Evolutionary conservation across 1,139 yeast genomes (phyloP).

Genomic region (Nadsonia commutata): DNA sequence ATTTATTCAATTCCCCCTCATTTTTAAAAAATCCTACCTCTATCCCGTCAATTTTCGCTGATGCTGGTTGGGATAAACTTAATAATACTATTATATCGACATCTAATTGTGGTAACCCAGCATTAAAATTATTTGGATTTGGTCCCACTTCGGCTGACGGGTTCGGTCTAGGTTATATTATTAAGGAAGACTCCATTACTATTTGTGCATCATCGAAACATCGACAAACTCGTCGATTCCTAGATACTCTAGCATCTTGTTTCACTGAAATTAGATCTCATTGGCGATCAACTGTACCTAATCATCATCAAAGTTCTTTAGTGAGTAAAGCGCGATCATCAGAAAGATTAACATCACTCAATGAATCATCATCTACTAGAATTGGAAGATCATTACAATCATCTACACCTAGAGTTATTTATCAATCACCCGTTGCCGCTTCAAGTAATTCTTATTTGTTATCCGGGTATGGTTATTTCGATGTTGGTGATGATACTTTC

Average conservation of each 20-base stretch:
- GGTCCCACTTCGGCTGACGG: slow-evolving; percentile 89
- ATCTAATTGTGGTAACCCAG: slow-evolving; percentile 72
- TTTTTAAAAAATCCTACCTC: slow-evolving; percentile 12
- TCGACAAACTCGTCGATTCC: slow-evolving; percentile 73
- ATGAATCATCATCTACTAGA: slow-evolving; percentile 6
- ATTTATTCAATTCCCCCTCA: slow-evolving; percentile 4
- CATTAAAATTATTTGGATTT: slow-evolving; percentile 75
- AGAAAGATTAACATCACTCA: neutral
- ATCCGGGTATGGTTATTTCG: slow-evolving; percentile 73
- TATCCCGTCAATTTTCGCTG: slow-evolving; percentile 58
- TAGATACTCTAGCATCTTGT: slow-evolving; percentile 59
- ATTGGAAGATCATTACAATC: slow-evolving; percentile 8
- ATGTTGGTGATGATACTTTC: slow-evolving; percentile 48
- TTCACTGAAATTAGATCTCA: slow-evolving; percentile 48
- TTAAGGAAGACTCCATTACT: slow-evolving; percentile 71
- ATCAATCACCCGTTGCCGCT: slow-evolving; percentile 11
- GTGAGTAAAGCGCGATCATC: slow-evolving; percentile 3
- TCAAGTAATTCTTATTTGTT: slow-evolving; percentile 34
- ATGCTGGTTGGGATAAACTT: slow-evolving; percentile 58
- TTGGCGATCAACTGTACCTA: slow-evolving; percentile 35
- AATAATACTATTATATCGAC: slow-evolving; percentile 54
- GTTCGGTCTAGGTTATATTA: slow-evolving; percentile 82
- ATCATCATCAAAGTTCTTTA: slow-evolving; percentile 8
- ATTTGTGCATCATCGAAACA: slow-evolving; percentile 84
- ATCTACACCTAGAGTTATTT: slow-evolving; percentile 7